Base-by-base conservation (phyloP, 1,284 basidiomycete species). In the Trichosporon inkin region DNA sequence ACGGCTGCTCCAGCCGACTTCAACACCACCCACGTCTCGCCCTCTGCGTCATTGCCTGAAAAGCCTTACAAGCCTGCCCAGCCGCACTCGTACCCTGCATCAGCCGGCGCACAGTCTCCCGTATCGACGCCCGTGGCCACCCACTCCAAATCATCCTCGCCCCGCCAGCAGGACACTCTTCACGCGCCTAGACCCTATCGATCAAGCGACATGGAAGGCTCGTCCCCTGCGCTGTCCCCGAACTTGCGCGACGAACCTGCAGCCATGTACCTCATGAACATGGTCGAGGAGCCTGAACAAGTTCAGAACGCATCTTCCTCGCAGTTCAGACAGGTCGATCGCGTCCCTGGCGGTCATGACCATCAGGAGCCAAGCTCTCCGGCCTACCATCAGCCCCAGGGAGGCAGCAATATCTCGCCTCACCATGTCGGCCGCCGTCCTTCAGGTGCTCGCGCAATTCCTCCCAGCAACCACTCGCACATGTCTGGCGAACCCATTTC, bases 251-350 rank as follows among this genome's bases (percentile, higher is more conserved):
- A 75, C 19, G 73, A 76, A 63, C 75, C 75, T 6, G 71, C 74
- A 1, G 74, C 74, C 14, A 60, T 71, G 60, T 76, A 76, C 57
- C 66, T 76, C 28, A 74, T 74, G 71, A 76, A 74, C 62, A 75
- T 76, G 71, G 75, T 75, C 4, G 74, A 73, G 55, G 74, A 75
- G 52, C 67, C 66, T 1, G 56, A 49, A 16, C 44, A 49, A 14
- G 44, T 24, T 14, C 41, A 28, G 17, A 22, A 47, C 41, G 41
- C 20, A 28, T 14, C 44, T 49, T 49, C 44, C 44, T 49, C 44
- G 44, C 44, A 41, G 8, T 20, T 28, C 11, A 13, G 44, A 10
- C 44, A 49, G 24, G 22, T 14, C 36, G 38, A 41, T 28, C 41
- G 34, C 38, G 20, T 14, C 55, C 34, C 35, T 36, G 32, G 44